phyloP scores from a whole-genome alignment of 2,329 filamentous ascomycete genomes.

The Xylariales sp. region DNA sequence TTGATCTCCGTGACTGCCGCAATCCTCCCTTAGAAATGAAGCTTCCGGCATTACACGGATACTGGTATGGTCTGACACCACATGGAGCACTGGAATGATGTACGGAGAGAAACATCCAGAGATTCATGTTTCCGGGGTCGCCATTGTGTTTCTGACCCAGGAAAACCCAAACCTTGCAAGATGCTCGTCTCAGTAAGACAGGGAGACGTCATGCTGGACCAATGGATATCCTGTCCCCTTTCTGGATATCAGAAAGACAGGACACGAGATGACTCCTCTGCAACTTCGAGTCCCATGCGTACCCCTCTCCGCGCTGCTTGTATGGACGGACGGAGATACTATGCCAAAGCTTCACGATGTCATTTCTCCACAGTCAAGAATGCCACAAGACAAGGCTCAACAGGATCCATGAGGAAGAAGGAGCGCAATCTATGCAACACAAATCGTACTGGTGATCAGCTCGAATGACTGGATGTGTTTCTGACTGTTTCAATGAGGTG shows the following conservation, averaged over 20 bases:
- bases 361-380: not conserved
- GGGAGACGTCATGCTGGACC: constrained; percentile 23
- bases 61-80: not conserved
- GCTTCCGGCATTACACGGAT: constrained; percentile 22
- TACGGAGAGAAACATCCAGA: constrained; percentile 13
- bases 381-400: not conserved
- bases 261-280: too few relatives aligned
- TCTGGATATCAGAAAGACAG: too few relatives aligned
- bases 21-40: constrained; percentile 14
- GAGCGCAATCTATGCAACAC: constrained; percentile 14
- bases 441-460: constrained; percentile 17
- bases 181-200: constrained; percentile 27
- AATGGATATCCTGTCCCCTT: constrained; percentile 6
- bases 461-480: constrained; percentile 25
- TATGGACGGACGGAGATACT: too few relatives aligned
- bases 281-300: too few relatives aligned
- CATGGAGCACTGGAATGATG: not conserved
- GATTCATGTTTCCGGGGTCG: constrained; percentile 11
- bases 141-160: not conserved
- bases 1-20: constrained; percentile 22
- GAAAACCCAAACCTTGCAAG: constrained; percentile 10
- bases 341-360: too few relatives aligned
- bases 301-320: not conserved
- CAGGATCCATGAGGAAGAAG: not conserved
- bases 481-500: constrained; percentile 19